Evolutionary conservation across 2,329 filamentous ascomycete genomes (phyloP).

Genomic region (Lasiodiplodia sp.): DNA sequence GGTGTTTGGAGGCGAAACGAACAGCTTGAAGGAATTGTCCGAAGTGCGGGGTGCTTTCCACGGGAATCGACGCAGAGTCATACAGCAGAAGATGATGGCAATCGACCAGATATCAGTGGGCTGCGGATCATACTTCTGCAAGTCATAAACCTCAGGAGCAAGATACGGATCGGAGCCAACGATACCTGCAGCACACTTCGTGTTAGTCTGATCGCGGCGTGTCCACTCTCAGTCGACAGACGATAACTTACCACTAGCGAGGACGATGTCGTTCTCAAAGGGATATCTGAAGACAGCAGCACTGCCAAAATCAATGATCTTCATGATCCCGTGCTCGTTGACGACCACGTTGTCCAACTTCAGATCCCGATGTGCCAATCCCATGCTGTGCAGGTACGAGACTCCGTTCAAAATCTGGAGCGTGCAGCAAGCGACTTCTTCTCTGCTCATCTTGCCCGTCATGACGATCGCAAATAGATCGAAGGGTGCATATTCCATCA

Average conservation of each 20-base stretch:
- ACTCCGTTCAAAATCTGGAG: conserved; percentile 95
- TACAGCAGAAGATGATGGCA: conserved; percentile 98
- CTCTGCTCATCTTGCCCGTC: conserved; percentile 94
- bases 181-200: conserved; percentile 61
- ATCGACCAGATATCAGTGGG: conserved; percentile 97
- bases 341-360: conserved; percentile 99
- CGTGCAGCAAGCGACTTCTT: conserved; percentile 90
- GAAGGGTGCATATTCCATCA: conserved; percentile 98
- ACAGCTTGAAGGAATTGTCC: conserved; percentile 95
- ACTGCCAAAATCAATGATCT: conserved; percentile 98
- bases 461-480: conserved; percentile 98
- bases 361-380: conserved; percentile 90
- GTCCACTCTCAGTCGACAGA: neutral
- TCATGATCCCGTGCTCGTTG: conserved; percentile 96
- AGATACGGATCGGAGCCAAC: conserved; percentile 94
- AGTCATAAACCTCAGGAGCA: conserved; percentile 94
- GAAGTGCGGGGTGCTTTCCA: conserved; percentile 94
- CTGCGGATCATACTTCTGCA: conserved; percentile 90
- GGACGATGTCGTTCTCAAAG: conserved; percentile 87
- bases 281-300: conserved; percentile 97
- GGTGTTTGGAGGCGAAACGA: conserved; percentile 78
- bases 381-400: conserved; percentile 93
- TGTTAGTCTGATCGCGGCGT: neutral
- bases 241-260: conserved; percentile 74
- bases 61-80: conserved; percentile 92